A percentile compares a stretch with the other conserved stretches of the same genome.
phyloP scores from a whole-genome alignment of 495 filamentous ascomycete genomes.

The Talaromyces stipitatus region DNA sequence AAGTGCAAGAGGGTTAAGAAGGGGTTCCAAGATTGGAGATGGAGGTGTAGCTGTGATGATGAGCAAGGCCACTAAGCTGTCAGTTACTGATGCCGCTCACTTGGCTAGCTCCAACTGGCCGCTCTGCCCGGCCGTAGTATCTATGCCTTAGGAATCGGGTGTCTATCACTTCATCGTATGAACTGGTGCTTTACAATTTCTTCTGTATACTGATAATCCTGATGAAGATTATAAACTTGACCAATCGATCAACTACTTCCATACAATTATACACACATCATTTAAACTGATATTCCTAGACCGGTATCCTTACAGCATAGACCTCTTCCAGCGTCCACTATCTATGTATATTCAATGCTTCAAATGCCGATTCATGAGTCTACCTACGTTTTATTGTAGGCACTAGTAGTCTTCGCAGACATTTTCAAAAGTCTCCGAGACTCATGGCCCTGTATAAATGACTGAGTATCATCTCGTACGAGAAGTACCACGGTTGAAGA shows the following conservation, averaged over 20 bases:
- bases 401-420: not conserved
- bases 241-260: too few relatives aligned
- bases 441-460: not conserved
- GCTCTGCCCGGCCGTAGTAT: slow-evolving; percentile 5
- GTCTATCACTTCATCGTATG: too few relatives aligned
- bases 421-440: not conserved
- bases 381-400: too few relatives aligned
- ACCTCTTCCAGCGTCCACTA: too few relatives aligned
- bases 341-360: too few relatives aligned
- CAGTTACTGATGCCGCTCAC: not conserved
- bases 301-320: too few relatives aligned
- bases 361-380: too few relatives aligned
- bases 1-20: not conserved
- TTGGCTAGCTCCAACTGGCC: slow-evolving; percentile 2
- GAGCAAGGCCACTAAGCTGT: not conserved
- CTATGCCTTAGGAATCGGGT: not conserved
- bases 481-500: not conserved
- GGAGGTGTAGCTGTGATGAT: not conserved
- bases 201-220: too few relatives aligned
- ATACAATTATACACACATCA: too few relatives aligned
- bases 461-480: not conserved
- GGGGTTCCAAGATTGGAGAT: not conserved
- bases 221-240: too few relatives aligned
- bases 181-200: too few relatives aligned
- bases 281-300: too few relatives aligned